phyloP scores from a whole-genome alignment of 805 yeast species.

The Lachancea lanzarotensis region DNA sequence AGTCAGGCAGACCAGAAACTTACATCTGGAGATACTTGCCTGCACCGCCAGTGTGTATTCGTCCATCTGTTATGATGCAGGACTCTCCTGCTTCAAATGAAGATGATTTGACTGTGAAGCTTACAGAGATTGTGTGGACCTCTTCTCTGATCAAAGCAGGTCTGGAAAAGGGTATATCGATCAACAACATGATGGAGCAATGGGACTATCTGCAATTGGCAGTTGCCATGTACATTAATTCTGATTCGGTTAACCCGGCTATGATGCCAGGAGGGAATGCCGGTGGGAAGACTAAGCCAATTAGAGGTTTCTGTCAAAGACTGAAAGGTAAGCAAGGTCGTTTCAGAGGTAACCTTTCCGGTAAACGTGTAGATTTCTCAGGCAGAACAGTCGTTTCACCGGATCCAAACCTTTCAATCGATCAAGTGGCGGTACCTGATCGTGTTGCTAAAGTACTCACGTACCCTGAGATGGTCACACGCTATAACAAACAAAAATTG shows the following conservation, averaged over 20 bases:
- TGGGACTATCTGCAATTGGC: constrained; percentile 97
- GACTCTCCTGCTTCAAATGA: constrained; percentile 87
- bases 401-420: constrained; percentile 90
- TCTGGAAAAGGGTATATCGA: constrained; percentile 87
- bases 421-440: constrained; percentile 98
- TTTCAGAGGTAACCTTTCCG: constrained; percentile 95
- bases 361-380: constrained; percentile 97
- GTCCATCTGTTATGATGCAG: constrained; percentile 94
- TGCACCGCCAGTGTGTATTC: constrained; percentile 97
- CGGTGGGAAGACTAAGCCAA: constrained; percentile 58
- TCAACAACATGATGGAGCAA: constrained; percentile 93
- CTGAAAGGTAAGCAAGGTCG: constrained; percentile 98
- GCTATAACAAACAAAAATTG: constrained; percentile 75
- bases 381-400: constrained; percentile 98
- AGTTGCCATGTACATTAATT: constrained; percentile 94
- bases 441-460: constrained; percentile 93
- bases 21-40: constrained; percentile 96
- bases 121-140: constrained; percentile 96
- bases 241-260: constrained; percentile 84
- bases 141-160: constrained; percentile 93
- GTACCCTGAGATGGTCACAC: constrained; percentile 89
- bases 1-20: constrained; percentile 91
- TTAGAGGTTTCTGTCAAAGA: constrained; percentile 94
- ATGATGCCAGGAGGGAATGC: constrained; percentile 58
- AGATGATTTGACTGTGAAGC: constrained; percentile 92